phyloP scores from a whole-genome alignment of 192 early-diverging fungal genomes.

The Phlyctochytrium arcticum region DNA sequence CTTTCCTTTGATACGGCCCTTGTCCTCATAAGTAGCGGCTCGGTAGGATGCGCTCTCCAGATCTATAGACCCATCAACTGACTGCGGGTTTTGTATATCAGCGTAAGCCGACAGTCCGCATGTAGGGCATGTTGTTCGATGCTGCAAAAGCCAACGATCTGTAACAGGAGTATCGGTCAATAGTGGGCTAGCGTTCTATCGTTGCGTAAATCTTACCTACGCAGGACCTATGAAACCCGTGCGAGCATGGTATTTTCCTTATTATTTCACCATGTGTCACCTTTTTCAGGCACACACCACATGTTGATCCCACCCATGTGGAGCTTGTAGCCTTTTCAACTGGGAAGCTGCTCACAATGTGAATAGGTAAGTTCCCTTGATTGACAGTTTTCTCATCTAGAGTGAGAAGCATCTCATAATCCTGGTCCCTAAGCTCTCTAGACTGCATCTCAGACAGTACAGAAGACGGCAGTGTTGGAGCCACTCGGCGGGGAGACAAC shows the following conservation, averaged over 20 bases:
- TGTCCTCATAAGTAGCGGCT: background rate
- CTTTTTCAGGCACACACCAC: conserved; percentile 21
- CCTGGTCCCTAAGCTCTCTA: conserved; percentile 29
- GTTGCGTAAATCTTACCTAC: conserved; percentile 13
- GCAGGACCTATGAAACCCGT: conserved; percentile 38
- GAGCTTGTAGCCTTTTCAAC: background rate
- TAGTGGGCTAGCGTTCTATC: background rate
- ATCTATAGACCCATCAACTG: background rate
- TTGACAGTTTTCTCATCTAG: conserved; percentile 10
- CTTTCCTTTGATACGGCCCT: background rate
- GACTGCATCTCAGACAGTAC: conserved; percentile 12
- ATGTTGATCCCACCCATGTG: conserved; percentile 17
- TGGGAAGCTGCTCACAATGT: conserved; percentile 39
- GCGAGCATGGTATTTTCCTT: conserved; percentile 37
- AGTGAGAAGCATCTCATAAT: conserved; percentile 30
- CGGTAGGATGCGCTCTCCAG: background rate
- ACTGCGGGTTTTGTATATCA: background rate
- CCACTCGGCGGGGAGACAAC: conserved; percentile 14
- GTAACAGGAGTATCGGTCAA: background rate
- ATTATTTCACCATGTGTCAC: conserved; percentile 16
- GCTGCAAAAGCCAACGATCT: conserved; percentile 42
- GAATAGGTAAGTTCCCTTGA: conserved; percentile 39
- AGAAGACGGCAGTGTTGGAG: conserved; percentile 9
- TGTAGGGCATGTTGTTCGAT: conserved; percentile 31
- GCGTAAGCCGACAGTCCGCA: conserved; percentile 33